Evolutionary conservation across 2,329 filamentous ascomycete genomes (phyloP).

Genomic region (Colletotrichum sp.): DNA sequence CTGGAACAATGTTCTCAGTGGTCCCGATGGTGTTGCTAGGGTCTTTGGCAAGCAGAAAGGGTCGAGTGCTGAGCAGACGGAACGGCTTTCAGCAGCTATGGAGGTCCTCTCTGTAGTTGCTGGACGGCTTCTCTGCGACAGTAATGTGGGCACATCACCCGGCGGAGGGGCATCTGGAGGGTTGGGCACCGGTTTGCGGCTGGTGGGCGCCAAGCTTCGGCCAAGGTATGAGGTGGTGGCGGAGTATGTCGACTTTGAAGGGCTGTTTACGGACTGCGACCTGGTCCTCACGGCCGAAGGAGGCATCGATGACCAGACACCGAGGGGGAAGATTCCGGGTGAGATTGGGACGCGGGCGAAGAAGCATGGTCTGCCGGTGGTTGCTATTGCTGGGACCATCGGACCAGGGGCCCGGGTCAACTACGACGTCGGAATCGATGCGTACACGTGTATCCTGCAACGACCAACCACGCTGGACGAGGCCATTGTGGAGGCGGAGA

Average conservation of each 20-base stretch:
- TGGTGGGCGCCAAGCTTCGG: constrained; percentile 49
- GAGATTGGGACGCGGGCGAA: constrained; percentile 55
- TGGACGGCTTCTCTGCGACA: constrained; percentile 33
- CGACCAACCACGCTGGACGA: constrained; percentile 34
- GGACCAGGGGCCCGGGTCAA: constrained; percentile 36
- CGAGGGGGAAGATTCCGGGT: constrained; percentile 56
- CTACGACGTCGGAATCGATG: constrained; percentile 37
- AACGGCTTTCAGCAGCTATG: constrained; percentile 45
- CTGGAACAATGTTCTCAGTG: constrained; percentile 56
- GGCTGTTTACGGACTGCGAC: constrained; percentile 50
- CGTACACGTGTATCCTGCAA: constrained; percentile 37
- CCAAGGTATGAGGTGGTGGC: constrained; percentile 54
- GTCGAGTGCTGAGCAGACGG: constrained; percentile 45
- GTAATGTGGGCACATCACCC: constrained; percentile 39
- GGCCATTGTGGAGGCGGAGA: constrained; percentile 33
- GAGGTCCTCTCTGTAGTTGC: constrained; percentile 44
- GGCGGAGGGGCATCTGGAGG: constrained; percentile 58
- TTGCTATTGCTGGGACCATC: constrained; percentile 42
- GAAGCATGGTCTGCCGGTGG: constrained; percentile 47
- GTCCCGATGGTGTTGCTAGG: constrained; percentile 50
- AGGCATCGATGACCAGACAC: constrained; percentile 55
- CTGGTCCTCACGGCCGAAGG: constrained; percentile 59
- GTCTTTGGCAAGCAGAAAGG: constrained; percentile 59
- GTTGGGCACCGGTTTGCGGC: constrained; percentile 53
- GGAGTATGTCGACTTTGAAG: constrained; percentile 53